Evolutionary conservation across 2,329 filamentous ascomycete genomes (phyloP), one percentile per base, ranked within the genome.

Genomic region (Penicillium sp.): DNA sequence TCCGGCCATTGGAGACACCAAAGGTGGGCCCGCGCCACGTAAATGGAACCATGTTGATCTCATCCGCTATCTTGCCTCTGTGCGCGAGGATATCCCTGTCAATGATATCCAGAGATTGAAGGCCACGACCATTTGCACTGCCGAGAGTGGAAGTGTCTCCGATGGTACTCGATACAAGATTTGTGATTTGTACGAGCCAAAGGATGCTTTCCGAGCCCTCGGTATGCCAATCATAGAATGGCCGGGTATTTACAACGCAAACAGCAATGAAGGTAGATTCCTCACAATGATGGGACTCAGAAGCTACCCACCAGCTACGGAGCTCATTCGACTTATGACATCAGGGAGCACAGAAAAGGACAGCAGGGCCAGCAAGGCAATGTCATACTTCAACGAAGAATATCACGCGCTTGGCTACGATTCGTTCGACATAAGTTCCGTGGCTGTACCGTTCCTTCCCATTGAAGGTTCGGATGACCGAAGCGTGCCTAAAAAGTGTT

Each of bases 41-140:
- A 86, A 87, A 71, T 96, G 91, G 90, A 97, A 91, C 54, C 93
- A 97, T 69, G 86, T 96, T 57, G 93, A 99, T 70, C 80, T 99
- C 24, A 92, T 99, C 73, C 93, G 92, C 65, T 99, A 99, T 65
- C 83, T 99, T 42, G 86, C 93, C 10, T 96, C 92, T 8, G 94
- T 99, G 27, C 86, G 85, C 56, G 85, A 90, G 49, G 94, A 99
- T 63, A 97, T 99, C 56, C 94, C 94, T 0, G 73, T 77, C 9
- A 87, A 87, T 47, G 94, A 99, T 70, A 83, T 97, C 51, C 86
- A 85, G 60, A 90, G 88, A 66, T 81, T 99, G 22, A 88, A 83
- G 52, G 83, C 87, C 46, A 91, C 91, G 0, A 86, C 85, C 10
- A 91, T 97, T 42, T 93, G 92, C 66, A 91, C 91, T 9, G 89